phyloP scores from a whole-genome alignment of 1,139 yeast genomes.

The Saccharomyces hybrid region DNA sequence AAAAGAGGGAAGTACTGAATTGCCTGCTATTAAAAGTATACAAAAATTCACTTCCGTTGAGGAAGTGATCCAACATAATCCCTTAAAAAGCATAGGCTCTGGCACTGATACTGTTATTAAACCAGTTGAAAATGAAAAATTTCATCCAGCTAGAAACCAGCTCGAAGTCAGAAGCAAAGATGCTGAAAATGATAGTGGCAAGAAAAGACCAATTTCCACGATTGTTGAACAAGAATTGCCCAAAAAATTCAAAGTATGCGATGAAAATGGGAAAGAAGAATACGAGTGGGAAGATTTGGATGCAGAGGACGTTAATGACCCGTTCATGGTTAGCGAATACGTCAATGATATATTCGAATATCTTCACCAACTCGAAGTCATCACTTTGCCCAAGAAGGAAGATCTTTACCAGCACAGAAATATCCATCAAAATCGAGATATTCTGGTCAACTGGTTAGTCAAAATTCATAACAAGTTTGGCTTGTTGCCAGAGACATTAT shows the following conservation, averaged over 20 bases:
- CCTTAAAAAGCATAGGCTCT: constrained; percentile 2
- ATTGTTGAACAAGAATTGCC: constrained; percentile 31
- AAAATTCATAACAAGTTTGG: constrained; percentile 86
- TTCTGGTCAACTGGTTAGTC: constrained; percentile 89
- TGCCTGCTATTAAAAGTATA: not conserved
- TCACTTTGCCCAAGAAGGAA: constrained; percentile 71
- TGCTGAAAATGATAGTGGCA: constrained; percentile 18
- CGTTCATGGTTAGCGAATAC: constrained; percentile 91
- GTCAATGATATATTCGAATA: constrained; percentile 80
- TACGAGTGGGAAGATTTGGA: constrained; percentile 86
- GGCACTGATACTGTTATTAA: constrained; percentile 3
- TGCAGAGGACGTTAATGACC: constrained; percentile 85
- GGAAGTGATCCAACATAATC: not conserved
- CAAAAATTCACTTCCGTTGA: not conserved
- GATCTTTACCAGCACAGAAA: constrained; percentile 70
- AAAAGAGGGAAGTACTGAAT: not conserved
- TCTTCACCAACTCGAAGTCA: constrained; percentile 62
- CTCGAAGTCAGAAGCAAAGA: not conserved
- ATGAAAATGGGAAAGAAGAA: constrained; percentile 30
- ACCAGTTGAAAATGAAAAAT: constrained; percentile 5
- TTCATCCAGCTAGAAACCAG: constrained; percentile 2
- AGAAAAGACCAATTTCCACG: constrained; percentile 31
- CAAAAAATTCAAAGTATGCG: constrained; percentile 29
- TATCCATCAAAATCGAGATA: constrained; percentile 74
- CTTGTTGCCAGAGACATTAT: constrained; percentile 82